Evolutionary conservation across 768 basidiomycete genomes (phyloP), one percentile per base, ranked within the genome.

Genomic region (Daedalea quercina): DNA sequence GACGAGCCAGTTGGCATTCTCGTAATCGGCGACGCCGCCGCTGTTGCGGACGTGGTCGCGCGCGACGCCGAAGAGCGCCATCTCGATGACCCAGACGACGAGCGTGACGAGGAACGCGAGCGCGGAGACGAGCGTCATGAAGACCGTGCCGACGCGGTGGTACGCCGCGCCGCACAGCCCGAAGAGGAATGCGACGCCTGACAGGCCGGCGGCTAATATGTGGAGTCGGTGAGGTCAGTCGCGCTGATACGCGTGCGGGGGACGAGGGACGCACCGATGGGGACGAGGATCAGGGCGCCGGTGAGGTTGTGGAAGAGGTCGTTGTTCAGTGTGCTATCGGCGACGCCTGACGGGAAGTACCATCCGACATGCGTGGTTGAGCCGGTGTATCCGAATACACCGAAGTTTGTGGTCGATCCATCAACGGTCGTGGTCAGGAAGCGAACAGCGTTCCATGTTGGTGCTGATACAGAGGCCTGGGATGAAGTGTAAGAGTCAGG

Each of bases 1-100:
- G 2, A 85, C 85, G 52, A 92, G 62, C 90, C 90, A 94, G 63
- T 82, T 83, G 42, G 87, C 90, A 65, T 89, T 90, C 15, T 89
- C 90, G 68, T 81, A 85, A 56, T 76, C 70, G 2, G 86, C 80
- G 23, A 60, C 47, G 25, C 71, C 63, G 19, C 76, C 78, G 19
- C 69, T 69, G 55, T 77, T 67, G 52, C 76, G 73, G 62, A 86
- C 76, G 41, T 77, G 74, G 57, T 79, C 66, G 53, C 82, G 81
- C 17, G 80, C 80, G 55, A 89, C 78, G 45, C 83, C 84, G 66
- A 87, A 94, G 48, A 94, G 78, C 41, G 79, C 79, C 80, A 91
- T 85, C 69, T 90, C 89, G 66, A 92, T 73, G 43, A 90, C 69
- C 70, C 82, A 91, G 2, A 74, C 82, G 57, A 91, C 69, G 50